Percentiles rank a stretch among this genome's conserved stretches.
Evolutionary conservation across 164 flowering plant genomes (phyloP).

Genomic region (Umbilicus rupestris): DNA sequence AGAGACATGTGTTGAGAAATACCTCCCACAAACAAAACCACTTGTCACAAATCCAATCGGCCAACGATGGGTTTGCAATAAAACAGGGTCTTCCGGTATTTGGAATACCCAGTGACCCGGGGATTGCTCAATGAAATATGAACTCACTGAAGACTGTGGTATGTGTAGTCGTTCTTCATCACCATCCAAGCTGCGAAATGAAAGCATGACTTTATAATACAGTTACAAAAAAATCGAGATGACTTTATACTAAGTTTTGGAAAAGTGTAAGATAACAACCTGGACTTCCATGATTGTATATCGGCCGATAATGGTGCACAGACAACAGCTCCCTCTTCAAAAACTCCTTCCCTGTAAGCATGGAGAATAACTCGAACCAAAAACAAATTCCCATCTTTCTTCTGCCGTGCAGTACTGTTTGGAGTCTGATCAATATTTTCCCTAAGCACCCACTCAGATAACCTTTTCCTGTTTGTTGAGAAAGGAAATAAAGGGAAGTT

Average conservation of each 20-base stretch:
- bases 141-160: conserved; percentile 30
- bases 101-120: conserved; percentile 59
- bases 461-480: conserved; percentile 12
- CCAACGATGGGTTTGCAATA: conserved; percentile 39
- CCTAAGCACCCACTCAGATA: conserved; percentile 18
- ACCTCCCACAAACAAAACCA: conserved; percentile 90
- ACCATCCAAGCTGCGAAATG: conserved; percentile 22
- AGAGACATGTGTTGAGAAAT: conserved; percentile 12
- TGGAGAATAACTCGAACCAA: conserved; percentile 63
- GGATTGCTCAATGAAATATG: conserved; percentile 40
- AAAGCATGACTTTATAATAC: not conserved
- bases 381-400: conserved; percentile 26
- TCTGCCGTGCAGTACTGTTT: conserved; percentile 9
- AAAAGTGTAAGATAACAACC: conserved; percentile 24
- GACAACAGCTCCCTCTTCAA: conserved; percentile 80
- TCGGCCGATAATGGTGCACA: conserved; percentile 66
- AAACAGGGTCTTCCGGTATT: conserved; percentile 38
- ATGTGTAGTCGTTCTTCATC: conserved; percentile 38
- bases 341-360: conserved; percentile 61
- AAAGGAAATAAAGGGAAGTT: conserved; percentile 44
- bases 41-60: conserved; percentile 87
- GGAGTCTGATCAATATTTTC: conserved; percentile 17
- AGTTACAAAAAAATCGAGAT: not conserved
- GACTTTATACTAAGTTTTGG: not conserved
- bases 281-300: conserved; percentile 39